phyloP scores from a whole-genome alignment of 371 early-diverging fungal species.

The Apophysomyces sp. region DNA sequence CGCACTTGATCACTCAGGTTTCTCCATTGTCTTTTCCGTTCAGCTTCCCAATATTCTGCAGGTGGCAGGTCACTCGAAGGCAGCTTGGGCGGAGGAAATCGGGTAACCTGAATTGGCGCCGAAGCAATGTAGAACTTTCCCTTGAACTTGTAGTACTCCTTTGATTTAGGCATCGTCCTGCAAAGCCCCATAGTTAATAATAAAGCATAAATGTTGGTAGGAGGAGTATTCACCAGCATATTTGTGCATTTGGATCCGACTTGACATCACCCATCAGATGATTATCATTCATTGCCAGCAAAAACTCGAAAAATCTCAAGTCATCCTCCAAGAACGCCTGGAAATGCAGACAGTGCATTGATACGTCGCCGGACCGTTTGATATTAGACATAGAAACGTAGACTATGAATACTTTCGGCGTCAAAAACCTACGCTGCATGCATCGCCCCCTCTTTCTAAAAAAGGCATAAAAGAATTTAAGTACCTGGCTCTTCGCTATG shows the following conservation, averaged over 20 bases:
- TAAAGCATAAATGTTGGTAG: too few relatives aligned
- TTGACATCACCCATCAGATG: constrained; percentile 62
- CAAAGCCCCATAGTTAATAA: background rate
- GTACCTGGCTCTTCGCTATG: constrained; percentile 15
- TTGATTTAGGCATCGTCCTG: constrained; percentile 71
- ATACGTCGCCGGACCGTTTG: constrained; percentile 45
- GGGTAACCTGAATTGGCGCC: constrained; percentile 70
- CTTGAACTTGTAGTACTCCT: constrained; percentile 65
- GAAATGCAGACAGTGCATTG: constrained; percentile 52
- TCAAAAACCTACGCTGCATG: background rate
- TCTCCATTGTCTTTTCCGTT: constrained; percentile 62
- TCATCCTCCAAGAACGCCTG: constrained; percentile 57
- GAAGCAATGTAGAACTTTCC: constrained; percentile 76
- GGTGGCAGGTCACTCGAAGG: constrained; percentile 29
- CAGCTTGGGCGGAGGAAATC: constrained; percentile 66
- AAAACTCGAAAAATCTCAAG: constrained; percentile 51
- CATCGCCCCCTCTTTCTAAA: background rate
- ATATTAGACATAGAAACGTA: constrained; percentile 50
- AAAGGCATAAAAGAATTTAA: background rate
- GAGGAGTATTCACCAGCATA: constrained; percentile 51
- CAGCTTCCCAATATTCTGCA: constrained; percentile 72
- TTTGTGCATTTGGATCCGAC: constrained; percentile 52
- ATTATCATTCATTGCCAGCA: constrained; percentile 60
- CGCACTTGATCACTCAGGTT: constrained; percentile 49
- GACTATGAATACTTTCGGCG: constrained; percentile 14